These are phyloP conservation scores for Physcia stellaris DNA, from an alignment of 495 filamentous ascomycete species.

Conservation along the genomic window DNA sequence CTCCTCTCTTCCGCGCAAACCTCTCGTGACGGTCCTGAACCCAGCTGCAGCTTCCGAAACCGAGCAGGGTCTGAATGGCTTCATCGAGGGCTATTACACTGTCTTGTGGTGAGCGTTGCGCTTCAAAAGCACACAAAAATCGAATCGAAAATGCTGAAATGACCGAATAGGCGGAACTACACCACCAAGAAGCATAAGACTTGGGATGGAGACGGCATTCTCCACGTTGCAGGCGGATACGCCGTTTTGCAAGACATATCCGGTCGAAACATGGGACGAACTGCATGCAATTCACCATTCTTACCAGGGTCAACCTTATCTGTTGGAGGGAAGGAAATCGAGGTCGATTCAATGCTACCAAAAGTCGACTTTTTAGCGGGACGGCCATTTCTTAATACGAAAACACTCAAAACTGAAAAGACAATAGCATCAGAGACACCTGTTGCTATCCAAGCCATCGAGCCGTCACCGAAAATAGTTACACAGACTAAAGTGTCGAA, in stretches of 20 bases:
- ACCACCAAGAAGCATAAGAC: conserved; percentile 74
- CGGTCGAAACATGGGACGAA: conserved; percentile 54
- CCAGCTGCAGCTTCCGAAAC: conserved; percentile 9
- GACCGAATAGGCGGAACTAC: conserved; percentile 47
- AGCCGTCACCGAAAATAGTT: too few species aligned
- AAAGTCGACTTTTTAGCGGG: conserved; percentile 52
- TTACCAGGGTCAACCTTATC: conserved; percentile 49
- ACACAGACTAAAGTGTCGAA: conserved; percentile 2
- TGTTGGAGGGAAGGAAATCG: conserved; percentile 59
- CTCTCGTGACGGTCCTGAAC: conserved; percentile 28
- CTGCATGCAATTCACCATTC: conserved; percentile 37
- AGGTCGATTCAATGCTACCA: conserved; percentile 52
- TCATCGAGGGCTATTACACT: conserved; percentile 44
- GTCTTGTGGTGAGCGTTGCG: conserved; percentile 43
- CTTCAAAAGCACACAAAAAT: conserved; percentile 1
- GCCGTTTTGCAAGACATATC: conserved; percentile 50
- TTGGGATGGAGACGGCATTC: conserved; percentile 73
- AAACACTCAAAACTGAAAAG: conserved; percentile 13
- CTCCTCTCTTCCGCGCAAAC: conserved; percentile 22
- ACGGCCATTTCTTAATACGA: conserved; percentile 29
- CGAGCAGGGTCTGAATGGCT: conserved; percentile 1
- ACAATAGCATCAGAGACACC: not conserved
- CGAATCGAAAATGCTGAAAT: conserved; percentile 1
- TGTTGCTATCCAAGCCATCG: not conserved
- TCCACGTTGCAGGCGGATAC: conserved; percentile 42